These are phyloP conservation scores for Fusarium sulawesiense DNA, from an alignment of 2,329 filamentous ascomycete genomes.

Conservation along the genomic window DNA sequence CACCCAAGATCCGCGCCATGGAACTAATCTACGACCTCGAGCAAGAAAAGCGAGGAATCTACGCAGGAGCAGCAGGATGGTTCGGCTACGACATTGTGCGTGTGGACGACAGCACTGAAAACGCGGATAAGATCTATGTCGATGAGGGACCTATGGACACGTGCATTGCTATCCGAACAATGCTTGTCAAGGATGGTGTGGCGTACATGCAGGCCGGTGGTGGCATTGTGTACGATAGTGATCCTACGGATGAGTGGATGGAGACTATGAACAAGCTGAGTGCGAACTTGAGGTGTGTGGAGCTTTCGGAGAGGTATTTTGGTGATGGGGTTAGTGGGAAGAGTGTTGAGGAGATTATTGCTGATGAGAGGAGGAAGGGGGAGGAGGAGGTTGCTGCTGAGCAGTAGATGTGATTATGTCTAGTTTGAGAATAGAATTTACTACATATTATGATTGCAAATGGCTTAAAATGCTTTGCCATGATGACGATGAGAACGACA, in stretches of 20 bases:
- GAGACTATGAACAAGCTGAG: conserved; percentile 95
- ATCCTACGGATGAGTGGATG: conserved; percentile 92
- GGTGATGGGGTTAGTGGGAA: conserved; percentile 42
- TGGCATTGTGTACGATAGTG: conserved; percentile 94
- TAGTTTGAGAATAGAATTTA: conserved; percentile 3
- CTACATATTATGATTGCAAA: background rate
- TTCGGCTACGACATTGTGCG: conserved; percentile 87
- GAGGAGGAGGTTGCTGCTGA: conserved; percentile 43
- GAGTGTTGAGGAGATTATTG: conserved; percentile 45
- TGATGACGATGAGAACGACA: no score
- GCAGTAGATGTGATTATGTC: background rate
- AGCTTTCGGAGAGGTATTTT: conserved; percentile 45
- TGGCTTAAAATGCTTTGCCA: background rate
- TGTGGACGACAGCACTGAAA: conserved; percentile 64
- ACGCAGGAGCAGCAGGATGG: conserved; percentile 96
- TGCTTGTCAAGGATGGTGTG: conserved; percentile 91
- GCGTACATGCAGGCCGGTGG: conserved; percentile 92
- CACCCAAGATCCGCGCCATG: conserved; percentile 97
- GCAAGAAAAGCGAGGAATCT: conserved; percentile 91
- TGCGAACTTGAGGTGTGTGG: conserved; percentile 46
- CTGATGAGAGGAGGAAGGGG: conserved; percentile 44
- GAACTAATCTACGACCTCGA: conserved; percentile 96
- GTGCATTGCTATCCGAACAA: conserved; percentile 83
- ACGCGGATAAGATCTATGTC: conserved; percentile 36
- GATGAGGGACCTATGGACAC: conserved; percentile 92